Evolutionary conservation across 192 early-diverging fungal species (phyloP).

Genomic region (Paraglomus brasilianum): DNA sequence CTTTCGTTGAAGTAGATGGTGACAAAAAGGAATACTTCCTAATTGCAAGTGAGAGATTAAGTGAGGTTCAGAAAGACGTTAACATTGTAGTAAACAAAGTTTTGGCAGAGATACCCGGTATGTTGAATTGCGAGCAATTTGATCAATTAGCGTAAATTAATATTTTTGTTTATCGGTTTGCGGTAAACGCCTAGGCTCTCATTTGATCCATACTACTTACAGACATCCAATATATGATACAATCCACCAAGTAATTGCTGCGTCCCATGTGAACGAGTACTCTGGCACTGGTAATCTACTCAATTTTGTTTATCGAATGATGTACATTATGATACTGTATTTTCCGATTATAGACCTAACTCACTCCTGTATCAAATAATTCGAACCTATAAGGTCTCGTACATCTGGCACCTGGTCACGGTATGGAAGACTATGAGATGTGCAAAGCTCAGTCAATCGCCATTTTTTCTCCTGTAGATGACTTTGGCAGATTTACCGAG

Average conservation of each 20-base stretch:
- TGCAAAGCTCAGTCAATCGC: constrained; percentile 54
- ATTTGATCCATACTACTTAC: constrained; percentile 58
- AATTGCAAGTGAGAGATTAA: constrained; percentile 46
- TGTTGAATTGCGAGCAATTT: not conserved
- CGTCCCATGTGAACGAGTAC: constrained; percentile 65
- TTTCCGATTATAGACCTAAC: too few species aligned
- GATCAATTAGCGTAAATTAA: not conserved
- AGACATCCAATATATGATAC: constrained; percentile 51
- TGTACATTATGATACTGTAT: not conserved
- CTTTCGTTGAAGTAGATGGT: constrained; percentile 37
- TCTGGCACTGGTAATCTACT: constrained; percentile 53
- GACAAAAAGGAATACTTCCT: constrained; percentile 36
- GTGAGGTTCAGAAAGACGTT: constrained; percentile 29
- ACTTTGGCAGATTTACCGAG: constrained; percentile 64
- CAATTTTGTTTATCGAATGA: too few species aligned
- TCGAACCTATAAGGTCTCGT: constrained; percentile 58
- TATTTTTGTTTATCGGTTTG: not conserved
- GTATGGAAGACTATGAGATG: constrained; percentile 78
- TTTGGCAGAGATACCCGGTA: not conserved
- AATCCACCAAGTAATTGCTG: constrained; percentile 56
- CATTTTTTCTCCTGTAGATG: constrained; percentile 71
- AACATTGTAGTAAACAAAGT: not conserved
- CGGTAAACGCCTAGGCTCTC: constrained; percentile 36
- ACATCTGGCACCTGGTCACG: constrained; percentile 80
- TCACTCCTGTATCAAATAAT: too few species aligned